Evolutionary conservation across 2,329 filamentous ascomycete species (phyloP).

Genomic region (Ambrosiella beaveri): DNA sequence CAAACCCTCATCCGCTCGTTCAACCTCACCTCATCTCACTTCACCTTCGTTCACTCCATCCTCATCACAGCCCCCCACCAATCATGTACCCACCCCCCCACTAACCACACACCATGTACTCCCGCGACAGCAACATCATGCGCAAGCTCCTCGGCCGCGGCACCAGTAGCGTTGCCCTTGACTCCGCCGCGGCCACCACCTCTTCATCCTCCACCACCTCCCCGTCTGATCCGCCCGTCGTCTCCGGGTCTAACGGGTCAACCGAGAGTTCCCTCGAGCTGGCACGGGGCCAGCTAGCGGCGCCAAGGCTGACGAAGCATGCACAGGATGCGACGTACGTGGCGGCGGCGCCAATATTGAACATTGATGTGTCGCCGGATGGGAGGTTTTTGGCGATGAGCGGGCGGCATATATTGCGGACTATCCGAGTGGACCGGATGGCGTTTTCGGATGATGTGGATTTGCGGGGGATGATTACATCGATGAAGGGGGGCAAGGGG

Average conservation of each 20-base stretch:
- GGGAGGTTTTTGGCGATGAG: conserved; percentile 38
- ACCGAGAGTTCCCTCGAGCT: conserved; percentile 14
- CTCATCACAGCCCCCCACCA: background rate
- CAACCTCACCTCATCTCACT: background rate
- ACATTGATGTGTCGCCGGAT: conserved; percentile 41
- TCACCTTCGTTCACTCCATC: background rate
- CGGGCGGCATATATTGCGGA: conserved; percentile 44
- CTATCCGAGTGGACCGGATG: conserved; percentile 28
- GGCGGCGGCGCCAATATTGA: conserved; percentile 35
- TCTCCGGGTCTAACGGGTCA: conserved; percentile 19
- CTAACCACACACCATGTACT: background rate
- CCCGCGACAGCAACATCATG: conserved; percentile 34
- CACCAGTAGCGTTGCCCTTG: conserved; percentile 26
- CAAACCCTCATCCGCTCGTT: too few species aligned
- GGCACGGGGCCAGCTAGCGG: background rate
- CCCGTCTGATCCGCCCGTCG: conserved; percentile 18
- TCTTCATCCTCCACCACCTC: conserved; percentile 17
- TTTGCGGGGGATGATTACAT: conserved; percentile 36
- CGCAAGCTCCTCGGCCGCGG: conserved; percentile 42
- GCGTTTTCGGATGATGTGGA: conserved; percentile 39
- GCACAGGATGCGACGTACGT: conserved; percentile 38
- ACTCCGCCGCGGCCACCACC: conserved; percentile 27
- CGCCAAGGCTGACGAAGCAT: conserved; percentile 28
- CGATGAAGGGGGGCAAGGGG: conserved; percentile 27
- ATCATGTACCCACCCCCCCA: background rate